Evolutionary conservation across 2,329 filamentous ascomycete genomes (phyloP).

Genomic region (Diaporthe vexans): DNA sequence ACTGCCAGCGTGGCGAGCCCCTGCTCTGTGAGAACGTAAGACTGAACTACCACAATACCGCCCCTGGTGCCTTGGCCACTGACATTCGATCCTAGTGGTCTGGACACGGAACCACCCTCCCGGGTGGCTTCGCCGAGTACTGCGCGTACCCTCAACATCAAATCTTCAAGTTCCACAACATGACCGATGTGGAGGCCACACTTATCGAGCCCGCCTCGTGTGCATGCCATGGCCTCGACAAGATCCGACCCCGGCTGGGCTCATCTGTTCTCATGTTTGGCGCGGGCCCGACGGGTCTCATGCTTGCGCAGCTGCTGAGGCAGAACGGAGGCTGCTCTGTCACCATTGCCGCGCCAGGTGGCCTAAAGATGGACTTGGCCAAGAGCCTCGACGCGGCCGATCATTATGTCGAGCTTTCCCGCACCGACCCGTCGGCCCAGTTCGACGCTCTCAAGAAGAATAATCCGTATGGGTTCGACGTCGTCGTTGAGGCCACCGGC

Average conservation of each 20-base stretch:
- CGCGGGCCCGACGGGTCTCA: slow-evolving; percentile 75
- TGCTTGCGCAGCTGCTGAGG: slow-evolving; percentile 73
- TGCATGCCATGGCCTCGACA: slow-evolving; percentile 78
- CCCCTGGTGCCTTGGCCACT: slow-evolving; percentile 16
- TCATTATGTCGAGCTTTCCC: slow-evolving; percentile 67
- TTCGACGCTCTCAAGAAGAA: slow-evolving; percentile 73
- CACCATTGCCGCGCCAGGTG: slow-evolving; percentile 76
- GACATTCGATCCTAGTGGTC: slow-evolving; percentile 60
- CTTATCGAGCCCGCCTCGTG: slow-evolving; percentile 80
- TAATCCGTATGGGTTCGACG: slow-evolving; percentile 81
- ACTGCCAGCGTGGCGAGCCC: slow-evolving; percentile 77
- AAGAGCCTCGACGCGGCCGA: slow-evolving; percentile 68
- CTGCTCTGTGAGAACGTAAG: slow-evolving; percentile 74
- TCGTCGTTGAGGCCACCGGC: slow-evolving; percentile 79
- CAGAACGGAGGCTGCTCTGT: slow-evolving; percentile 78
- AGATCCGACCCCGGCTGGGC: slow-evolving; percentile 76
- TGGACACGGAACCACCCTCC: slow-evolving; percentile 76
- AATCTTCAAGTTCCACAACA: slow-evolving; percentile 76
- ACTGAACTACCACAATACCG: background rate
- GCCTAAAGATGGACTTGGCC: slow-evolving; percentile 79
- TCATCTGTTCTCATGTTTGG: slow-evolving; percentile 77
- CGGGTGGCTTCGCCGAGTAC: slow-evolving; percentile 82
- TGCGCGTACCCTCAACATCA: slow-evolving; percentile 65
- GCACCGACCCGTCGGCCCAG: slow-evolving; percentile 68
- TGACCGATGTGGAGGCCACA: slow-evolving; percentile 77